Conservation (phyloP, 352 stramenopile species). For the Pythium aristosporum region DNA sequence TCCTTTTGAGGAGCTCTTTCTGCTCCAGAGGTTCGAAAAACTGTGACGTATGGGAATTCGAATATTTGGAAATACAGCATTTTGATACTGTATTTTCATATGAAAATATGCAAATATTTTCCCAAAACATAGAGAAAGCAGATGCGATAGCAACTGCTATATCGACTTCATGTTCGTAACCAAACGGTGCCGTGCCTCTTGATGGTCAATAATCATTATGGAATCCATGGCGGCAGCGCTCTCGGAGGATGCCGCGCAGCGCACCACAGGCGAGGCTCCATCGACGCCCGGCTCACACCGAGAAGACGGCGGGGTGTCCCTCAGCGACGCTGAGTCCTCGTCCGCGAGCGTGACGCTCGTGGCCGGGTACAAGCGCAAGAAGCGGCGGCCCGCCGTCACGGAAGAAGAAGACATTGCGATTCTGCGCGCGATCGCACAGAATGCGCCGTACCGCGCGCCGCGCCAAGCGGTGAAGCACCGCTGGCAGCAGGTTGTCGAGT, state of each 20-base stretch:
- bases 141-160: too few relatives aligned
- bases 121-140: too few relatives aligned
- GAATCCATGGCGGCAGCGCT: not conserved
- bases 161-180: too few relatives aligned
- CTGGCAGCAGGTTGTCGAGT: conserved; percentile 14
- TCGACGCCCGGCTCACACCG: not conserved
- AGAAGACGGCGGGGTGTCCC: not conserved
- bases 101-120: not conserved
- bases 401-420: conserved; percentile 19
- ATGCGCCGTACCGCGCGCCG: conserved; percentile 1
- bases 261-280: too few relatives aligned
- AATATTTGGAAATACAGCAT: not conserved
- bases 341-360: not conserved
- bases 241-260: not conserved
- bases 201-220: not conserved
- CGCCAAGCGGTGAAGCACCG: not conserved
- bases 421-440: conserved; percentile 7
- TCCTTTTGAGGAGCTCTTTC: not conserved
- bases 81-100: not conserved
- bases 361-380: conserved; percentile 8
- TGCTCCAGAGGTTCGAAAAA: not conserved
- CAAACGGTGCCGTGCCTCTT: too few relatives aligned
- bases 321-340: not conserved
- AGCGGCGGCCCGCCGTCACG: conserved; percentile 7
- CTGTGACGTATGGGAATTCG: not conserved